These are phyloP conservation scores for Nakazawaea laoshanensis DNA, from an alignment of 805 yeast species.

Conservation along the genomic window DNA sequence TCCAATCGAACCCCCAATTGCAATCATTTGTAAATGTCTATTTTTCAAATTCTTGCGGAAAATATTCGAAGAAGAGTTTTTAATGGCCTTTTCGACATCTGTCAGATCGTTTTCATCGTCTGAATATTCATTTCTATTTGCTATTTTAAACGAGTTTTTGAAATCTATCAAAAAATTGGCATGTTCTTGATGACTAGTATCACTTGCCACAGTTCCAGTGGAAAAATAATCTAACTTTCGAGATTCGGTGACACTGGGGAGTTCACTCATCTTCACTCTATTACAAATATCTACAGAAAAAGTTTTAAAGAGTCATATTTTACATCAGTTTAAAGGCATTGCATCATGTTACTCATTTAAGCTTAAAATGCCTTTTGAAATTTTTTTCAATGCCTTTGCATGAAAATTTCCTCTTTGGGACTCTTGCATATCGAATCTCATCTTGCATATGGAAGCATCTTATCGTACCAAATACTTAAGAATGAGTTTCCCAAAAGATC, in stretches of 20 bases:
- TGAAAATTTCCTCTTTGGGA: too few relatives aligned
- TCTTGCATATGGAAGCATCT: too few relatives aligned
- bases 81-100: slow-evolving; percentile 2
- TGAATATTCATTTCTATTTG: not conserved
- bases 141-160: slow-evolving; percentile 2
- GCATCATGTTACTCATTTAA: too few relatives aligned
- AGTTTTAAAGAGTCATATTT: too few relatives aligned
- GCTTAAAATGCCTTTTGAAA: too few relatives aligned
- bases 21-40: slow-evolving; percentile 54
- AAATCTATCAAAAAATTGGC: slow-evolving; percentile 1
- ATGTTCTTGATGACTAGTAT: not conserved
- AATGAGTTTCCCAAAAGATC: not conserved
- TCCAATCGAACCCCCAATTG: slow-evolving; percentile 63
- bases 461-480: slow-evolving; percentile 1
- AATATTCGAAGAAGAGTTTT: not conserved
- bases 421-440: too few relatives aligned
- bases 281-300: too few relatives aligned
- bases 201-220: not conserved
- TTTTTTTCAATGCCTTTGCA: too few relatives aligned
- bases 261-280: slow-evolving; percentile 1
- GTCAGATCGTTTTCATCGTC: not conserved
- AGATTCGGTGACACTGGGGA: slow-evolving; percentile 1
- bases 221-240: not conserved
- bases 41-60: slow-evolving; percentile 14
- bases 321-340: too few relatives aligned